phyloP scores from a whole-genome alignment of 1,139 yeast genomes.

The Nakaseomyces delphensis region DNA sequence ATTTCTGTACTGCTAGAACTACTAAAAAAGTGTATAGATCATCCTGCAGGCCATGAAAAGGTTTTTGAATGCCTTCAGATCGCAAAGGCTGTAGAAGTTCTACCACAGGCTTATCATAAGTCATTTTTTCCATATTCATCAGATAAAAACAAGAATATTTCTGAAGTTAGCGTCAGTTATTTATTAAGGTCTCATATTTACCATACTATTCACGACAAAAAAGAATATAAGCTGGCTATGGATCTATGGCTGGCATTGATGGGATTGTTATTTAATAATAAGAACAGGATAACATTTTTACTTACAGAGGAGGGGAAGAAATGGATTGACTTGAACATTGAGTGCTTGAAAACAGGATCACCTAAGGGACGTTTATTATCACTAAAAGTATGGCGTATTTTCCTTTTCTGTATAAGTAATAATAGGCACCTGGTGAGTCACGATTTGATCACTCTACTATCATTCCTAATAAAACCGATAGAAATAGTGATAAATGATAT shows the following conservation, averaged over 20 bases:
- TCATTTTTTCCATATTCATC: neutral
- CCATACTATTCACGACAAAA: conserved; percentile 13
- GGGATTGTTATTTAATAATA: conserved; percentile 22
- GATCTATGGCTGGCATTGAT: conserved; percentile 27
- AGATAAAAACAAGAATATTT: neutral
- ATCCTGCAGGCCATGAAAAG: conserved; percentile 9
- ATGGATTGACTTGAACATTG: conserved; percentile 22
- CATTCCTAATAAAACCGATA: conserved; percentile 15
- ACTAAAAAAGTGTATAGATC: conserved; percentile 19
- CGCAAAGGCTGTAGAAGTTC: conserved; percentile 7
- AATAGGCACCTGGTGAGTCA: conserved; percentile 4
- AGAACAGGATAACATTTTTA: conserved; percentile 10
- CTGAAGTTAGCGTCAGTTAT: conserved; percentile 14
- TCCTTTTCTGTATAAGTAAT: conserved; percentile 18
- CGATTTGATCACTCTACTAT: conserved; percentile 7
- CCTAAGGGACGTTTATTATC: conserved; percentile 15
- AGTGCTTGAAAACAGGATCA: conserved; percentile 13
- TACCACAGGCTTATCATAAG: neutral
- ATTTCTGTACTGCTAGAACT: conserved; percentile 22
- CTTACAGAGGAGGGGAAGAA: conserved; percentile 8
- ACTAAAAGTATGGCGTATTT: conserved; percentile 26
- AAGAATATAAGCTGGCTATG: conserved; percentile 23
- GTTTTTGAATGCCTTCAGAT: conserved; percentile 10
- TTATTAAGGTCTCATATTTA: conserved; percentile 16
- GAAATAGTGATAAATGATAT: conserved; percentile 8